Evolutionary conservation across 2,329 filamentous ascomycete species (phyloP), one percentile per base, ranked within the genome.

Genomic region (Botryotinia calthae): DNA sequence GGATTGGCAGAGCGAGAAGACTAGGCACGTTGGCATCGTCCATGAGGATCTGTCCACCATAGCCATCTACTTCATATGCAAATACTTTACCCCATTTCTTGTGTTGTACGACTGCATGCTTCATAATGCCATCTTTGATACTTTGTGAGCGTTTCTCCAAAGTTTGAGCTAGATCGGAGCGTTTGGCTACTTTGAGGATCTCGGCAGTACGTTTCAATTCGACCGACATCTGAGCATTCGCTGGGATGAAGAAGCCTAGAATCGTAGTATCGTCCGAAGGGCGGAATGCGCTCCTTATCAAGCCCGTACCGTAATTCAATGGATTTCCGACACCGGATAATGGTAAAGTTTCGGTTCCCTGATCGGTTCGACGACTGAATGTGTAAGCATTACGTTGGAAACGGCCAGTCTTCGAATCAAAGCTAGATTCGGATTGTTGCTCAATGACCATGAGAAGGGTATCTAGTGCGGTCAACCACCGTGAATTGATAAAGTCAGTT

Each of bases 231-330:
- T 97, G 95, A 37, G 96, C 96, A 80, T 99, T 99, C 54, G 93
- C 91, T 0, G 96, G 96, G 77, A 99, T 97, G 81, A 97, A 93
- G 85, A 94, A 99, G 62, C 95, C 95, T 4, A 99, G 86, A 54
- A 96, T 98, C 0, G 94, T 97, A 4, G 96, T 94, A 81, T 99
- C 96, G 79, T 99, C 96, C 76, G 93, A 97, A 7, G 96, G 96
- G 1, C 96, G 89, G 84, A 99, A 99, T 0, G 96, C 95, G 58
- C 93, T 97, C 73, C 96, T 90, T 65, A 98, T 87, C 1, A 99
- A 87, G 0, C 94, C 94, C 0, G 96, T 98, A 28, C 90, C 93
- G 76, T 85, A 87, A 77, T 93, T 95, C 25, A 99, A 85, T 0
- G 96, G 96, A 81, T 99, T 99, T n/a, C 96, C 96, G 37, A 94